phyloP scores from a whole-genome alignment of 116 monocot genomes.

The Trichopus zeylanicus region DNA sequence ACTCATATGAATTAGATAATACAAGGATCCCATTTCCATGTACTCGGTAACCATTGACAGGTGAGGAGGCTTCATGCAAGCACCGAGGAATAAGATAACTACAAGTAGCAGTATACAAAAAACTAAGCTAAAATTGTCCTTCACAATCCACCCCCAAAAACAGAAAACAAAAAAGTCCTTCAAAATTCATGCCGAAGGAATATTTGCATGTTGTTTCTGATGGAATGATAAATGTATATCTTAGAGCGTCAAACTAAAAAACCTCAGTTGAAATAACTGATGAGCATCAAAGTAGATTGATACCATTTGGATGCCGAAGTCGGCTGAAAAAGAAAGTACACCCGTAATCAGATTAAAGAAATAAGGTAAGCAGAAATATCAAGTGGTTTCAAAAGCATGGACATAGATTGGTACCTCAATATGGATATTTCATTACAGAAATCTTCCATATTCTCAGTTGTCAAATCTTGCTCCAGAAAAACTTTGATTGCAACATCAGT shows the following conservation, averaged over 20 bases:
- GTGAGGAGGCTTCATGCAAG: slow-evolving; percentile 92
- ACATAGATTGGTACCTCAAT: slow-evolving; percentile 47
- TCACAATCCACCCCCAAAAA: no score
- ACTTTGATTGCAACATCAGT: slow-evolving; percentile 99
- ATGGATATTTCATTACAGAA: slow-evolving; percentile 99
- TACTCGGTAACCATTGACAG: slow-evolving; percentile 97
- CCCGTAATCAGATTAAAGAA: background rate
- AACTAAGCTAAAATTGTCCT: no score
- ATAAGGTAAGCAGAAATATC: background rate
- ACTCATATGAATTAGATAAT: slow-evolving; percentile 90
- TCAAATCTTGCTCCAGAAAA: slow-evolving; percentile 92
- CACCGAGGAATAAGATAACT: slow-evolving; percentile 97
- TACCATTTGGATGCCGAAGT: slow-evolving; percentile 99
- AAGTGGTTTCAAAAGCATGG: background rate
- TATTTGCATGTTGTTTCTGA: no score
- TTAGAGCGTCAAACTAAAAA: background rate
- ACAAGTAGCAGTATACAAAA: slow-evolving; percentile 17
- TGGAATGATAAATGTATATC: no score
- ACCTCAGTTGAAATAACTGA: background rate
- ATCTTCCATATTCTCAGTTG: slow-evolving; percentile 91
- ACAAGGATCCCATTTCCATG: slow-evolving; percentile 99
- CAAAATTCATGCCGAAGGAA: no score
- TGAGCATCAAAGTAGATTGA: slow-evolving; percentile 1
- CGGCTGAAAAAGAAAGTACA: slow-evolving; percentile 65
- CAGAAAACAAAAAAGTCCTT: no score